Evolutionary conservation across 768 basidiomycete genomes (phyloP).

Genomic region (Pulveroboletus frians): DNA sequence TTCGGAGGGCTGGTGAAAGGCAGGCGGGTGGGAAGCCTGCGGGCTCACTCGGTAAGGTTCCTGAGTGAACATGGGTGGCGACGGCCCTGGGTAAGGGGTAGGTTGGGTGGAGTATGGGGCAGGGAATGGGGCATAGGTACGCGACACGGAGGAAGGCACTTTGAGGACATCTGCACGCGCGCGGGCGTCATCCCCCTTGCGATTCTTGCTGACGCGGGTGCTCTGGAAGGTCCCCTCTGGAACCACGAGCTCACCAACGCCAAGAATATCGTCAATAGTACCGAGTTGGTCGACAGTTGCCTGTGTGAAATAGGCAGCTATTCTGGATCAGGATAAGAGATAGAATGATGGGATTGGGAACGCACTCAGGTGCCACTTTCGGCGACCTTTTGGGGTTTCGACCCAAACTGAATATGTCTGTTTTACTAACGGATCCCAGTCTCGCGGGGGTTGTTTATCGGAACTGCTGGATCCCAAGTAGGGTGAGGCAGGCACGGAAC

Average conservation of each 20-base stretch:
- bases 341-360: constrained; percentile 8
- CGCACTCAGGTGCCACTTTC: constrained; percentile 84
- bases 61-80: constrained; percentile 20
- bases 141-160: constrained; percentile 29
- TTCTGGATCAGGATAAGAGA: constrained; percentile 19
- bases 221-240: constrained; percentile 67
- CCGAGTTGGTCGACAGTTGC: constrained; percentile 64
- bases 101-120: constrained; percentile 27
- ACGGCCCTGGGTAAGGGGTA: constrained; percentile 19
- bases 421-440: constrained; percentile 70
- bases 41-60: constrained; percentile 21
- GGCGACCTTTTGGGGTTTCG: constrained; percentile 53
- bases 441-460: constrained; percentile 50
- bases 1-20: constrained; percentile 22
- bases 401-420: constrained; percentile 84
- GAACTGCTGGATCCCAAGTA: constrained; percentile 26
- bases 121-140: constrained; percentile 42
- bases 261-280: constrained; percentile 63
- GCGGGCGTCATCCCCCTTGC: constrained; percentile 39
- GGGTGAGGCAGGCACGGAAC: constrained; percentile 6
- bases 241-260: constrained; percentile 54
- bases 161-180: constrained; percentile 30
- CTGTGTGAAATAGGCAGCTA: constrained; percentile 83
- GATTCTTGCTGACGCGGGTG: constrained; percentile 52
- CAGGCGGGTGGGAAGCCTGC: constrained; percentile 20